phyloP scores from a whole-genome alignment of 2,329 filamentous ascomycete genomes.

The Magnaporthales sp. region DNA sequence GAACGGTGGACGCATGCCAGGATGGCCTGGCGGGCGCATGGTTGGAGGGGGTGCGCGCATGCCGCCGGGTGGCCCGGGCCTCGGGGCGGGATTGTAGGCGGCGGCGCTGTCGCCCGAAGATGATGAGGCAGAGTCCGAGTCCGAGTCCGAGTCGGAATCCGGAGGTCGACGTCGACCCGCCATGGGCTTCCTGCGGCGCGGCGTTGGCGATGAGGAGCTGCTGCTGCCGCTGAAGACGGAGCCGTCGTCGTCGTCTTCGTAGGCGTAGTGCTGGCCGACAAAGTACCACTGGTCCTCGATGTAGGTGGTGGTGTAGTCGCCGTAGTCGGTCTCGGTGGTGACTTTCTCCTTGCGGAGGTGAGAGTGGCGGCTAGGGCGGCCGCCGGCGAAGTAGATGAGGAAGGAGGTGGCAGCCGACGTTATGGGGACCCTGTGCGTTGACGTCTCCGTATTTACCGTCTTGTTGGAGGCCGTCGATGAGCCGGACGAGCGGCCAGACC shows the following conservation, averaged over 20 bases:
- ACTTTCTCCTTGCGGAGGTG: conserved; percentile 9
- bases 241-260: conserved; percentile 1
- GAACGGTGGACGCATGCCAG: background rate
- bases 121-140: background rate
- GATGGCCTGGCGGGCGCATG: background rate
- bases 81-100: background rate
- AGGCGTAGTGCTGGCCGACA: conserved; percentile 10
- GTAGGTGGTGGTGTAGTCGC: conserved; percentile 6
- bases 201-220: background rate
- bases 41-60: background rate
- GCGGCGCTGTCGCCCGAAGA: background rate
- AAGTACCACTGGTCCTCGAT: conserved; percentile 5
- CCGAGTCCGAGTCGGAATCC: background rate
- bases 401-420: conserved; percentile 7
- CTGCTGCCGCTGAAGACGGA: conserved; percentile 2
- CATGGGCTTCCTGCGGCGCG: background rate
- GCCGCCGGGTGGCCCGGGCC: background rate
- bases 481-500: conserved; percentile 1
- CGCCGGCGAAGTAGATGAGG: conserved; percentile 11
- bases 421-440: conserved; percentile 3
- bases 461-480: conserved; percentile 7
- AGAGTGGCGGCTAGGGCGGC: conserved; percentile 11
- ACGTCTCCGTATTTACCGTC: conserved; percentile 5
- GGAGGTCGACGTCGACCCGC: background rate
- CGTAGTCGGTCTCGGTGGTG: conserved; percentile 9